Conservation (phyloP, 176 grass and related monocot species). For the Tillandsia leiboldiana region DNA sequence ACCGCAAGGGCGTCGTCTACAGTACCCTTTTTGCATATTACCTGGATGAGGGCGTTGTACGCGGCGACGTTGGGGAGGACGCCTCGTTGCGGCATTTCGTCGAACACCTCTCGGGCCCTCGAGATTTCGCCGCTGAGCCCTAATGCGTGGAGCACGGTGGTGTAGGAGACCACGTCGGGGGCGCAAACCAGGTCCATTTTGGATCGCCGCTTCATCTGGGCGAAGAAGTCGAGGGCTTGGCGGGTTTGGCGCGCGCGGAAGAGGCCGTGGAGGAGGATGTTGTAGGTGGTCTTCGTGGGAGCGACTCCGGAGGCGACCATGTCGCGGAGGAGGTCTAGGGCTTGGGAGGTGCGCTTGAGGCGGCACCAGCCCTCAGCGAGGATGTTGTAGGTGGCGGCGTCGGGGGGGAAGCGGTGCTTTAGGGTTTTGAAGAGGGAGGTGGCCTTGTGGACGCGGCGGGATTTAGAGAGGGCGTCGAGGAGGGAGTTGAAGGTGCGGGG, state of each 20-base stretch:
- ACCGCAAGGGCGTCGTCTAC: conserved; percentile 49
- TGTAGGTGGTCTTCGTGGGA: conserved; percentile 85
- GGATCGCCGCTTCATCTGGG: conserved; percentile 86
- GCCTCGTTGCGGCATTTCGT: too few relatives aligned
- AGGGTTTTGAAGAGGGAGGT: conserved; percentile 61
- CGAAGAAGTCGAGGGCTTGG: conserved; percentile 71
- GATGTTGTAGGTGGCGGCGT: conserved; percentile 71
- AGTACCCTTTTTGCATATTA: conserved; percentile 56
- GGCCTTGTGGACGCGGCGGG: conserved; percentile 59
- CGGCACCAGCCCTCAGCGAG: conserved; percentile 86
- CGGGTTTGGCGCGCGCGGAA: conserved; percentile 58
- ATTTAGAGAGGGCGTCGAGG: conserved; percentile 65
- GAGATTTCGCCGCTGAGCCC: conserved; percentile 19
- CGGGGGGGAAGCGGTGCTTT: conserved; percentile 40
- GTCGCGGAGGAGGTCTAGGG: conserved; percentile 57
- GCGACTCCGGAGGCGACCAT: conserved; percentile 73
- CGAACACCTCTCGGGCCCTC: too few relatives aligned
- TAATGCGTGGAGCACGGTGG: conserved; percentile 63
- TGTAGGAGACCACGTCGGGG: conserved; percentile 76
- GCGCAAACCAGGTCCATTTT: conserved; percentile 30
- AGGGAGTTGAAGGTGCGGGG: conserved; percentile 67
- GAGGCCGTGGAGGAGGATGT: conserved; percentile 81
- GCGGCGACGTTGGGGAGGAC: too few relatives aligned
- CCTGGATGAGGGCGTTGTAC: too few relatives aligned
- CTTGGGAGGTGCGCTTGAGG: conserved; percentile 64